A percentile compares a stretch with the other conserved stretches of the same genome.
These are phyloP conservation scores for Cladosporium sp. DNA, from an alignment of 2,329 filamentous ascomycete genomes.

Conservation along the genomic window DNA sequence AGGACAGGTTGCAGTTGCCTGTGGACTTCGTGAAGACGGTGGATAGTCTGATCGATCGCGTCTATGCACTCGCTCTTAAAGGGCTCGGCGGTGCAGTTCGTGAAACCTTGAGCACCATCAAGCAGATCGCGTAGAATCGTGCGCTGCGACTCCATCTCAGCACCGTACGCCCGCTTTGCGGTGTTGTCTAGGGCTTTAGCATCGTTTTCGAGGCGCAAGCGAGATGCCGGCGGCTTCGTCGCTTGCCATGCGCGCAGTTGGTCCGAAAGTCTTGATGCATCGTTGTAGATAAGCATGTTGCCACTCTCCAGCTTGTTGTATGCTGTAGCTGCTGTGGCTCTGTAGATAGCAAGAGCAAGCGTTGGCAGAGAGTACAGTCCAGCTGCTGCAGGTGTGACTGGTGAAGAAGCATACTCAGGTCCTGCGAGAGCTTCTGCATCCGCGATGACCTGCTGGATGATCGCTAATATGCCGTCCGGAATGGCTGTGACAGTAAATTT, in stretches of 20 bases:
- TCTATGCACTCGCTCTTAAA: constrained; percentile 62
- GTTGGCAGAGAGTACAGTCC: constrained; percentile 72
- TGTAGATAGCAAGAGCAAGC: constrained; percentile 73
- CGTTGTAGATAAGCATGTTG: constrained; percentile 67
- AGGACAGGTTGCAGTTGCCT: constrained; percentile 59
- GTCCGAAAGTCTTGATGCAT: constrained; percentile 59
- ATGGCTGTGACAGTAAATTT: constrained; percentile 86
- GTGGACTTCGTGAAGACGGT: constrained; percentile 58
- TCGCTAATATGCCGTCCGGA: constrained; percentile 72
- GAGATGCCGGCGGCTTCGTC: constrained; percentile 43
- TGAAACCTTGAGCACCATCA: constrained; percentile 63
- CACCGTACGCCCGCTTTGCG: constrained; percentile 61
- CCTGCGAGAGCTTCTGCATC: constrained; percentile 57
- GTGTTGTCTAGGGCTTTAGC: constrained; percentile 59
- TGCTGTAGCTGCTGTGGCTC: constrained; percentile 72
- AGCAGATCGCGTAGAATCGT: constrained; percentile 63
- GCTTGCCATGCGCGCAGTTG: constrained; percentile 51
- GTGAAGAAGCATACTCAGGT: constrained; percentile 47
- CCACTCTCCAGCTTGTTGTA: constrained; percentile 63
- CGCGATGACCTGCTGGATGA: constrained; percentile 57
- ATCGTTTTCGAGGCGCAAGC: constrained; percentile 54
- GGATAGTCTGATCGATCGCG: constrained; percentile 58
- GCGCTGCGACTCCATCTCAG: constrained; percentile 65
- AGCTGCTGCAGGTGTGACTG: constrained; percentile 66
- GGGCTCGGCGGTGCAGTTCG: constrained; percentile 58